These are phyloP conservation scores for Camelina neglecta DNA, from an alignment of 345 rosid genomes.

Conservation along the genomic window DNA sequence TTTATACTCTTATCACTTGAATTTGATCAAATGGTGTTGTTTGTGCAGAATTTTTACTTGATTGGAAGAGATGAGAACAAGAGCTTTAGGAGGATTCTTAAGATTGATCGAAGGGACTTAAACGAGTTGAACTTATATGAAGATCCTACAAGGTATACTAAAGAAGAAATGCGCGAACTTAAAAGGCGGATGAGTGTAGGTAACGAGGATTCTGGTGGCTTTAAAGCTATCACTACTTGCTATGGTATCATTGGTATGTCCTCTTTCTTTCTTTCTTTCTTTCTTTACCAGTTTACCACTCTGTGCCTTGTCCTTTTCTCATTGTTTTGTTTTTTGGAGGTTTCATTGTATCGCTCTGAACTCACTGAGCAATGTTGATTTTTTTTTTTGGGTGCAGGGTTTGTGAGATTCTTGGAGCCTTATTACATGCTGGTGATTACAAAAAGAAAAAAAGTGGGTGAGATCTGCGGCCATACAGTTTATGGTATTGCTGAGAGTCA, in stretches of 20 bases:
- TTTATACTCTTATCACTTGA: background rate
- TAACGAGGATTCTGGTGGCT: slow-evolving; percentile 68
- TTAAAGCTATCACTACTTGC: slow-evolving; percentile 65
- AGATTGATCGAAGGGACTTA: slow-evolving; percentile 69
- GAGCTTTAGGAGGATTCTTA: slow-evolving; percentile 68
- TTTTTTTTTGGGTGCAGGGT: slow-evolving; percentile 57
- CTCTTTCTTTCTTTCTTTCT: background rate
- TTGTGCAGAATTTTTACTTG: slow-evolving; percentile 76
- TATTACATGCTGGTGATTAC: slow-evolving; percentile 87
- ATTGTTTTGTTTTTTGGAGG: background rate
- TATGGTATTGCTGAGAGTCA: slow-evolving; percentile 66
- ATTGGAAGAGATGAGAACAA: slow-evolving; percentile 76
- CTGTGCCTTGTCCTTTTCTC: background rate
- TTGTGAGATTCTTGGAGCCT: slow-evolving; percentile 86
- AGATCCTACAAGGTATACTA: slow-evolving; percentile 67
- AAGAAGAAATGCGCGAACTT: slow-evolving; percentile 59
- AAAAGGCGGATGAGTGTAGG: slow-evolving; percentile 63
- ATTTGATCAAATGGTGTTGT: background rate
- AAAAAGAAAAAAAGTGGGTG: slow-evolving; percentile 78
- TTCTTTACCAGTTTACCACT: background rate
- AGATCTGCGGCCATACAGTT: slow-evolving; percentile 72
- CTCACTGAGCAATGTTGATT: slow-evolving; percentile 18
- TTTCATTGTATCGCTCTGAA: background rate
- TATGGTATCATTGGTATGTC: slow-evolving; percentile 83
- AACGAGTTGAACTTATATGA: slow-evolving; percentile 62